Base-by-base conservation (phyloP, 2,329 filamentous ascomycete species). In the Ophiostoma triangulosporum region DNA sequence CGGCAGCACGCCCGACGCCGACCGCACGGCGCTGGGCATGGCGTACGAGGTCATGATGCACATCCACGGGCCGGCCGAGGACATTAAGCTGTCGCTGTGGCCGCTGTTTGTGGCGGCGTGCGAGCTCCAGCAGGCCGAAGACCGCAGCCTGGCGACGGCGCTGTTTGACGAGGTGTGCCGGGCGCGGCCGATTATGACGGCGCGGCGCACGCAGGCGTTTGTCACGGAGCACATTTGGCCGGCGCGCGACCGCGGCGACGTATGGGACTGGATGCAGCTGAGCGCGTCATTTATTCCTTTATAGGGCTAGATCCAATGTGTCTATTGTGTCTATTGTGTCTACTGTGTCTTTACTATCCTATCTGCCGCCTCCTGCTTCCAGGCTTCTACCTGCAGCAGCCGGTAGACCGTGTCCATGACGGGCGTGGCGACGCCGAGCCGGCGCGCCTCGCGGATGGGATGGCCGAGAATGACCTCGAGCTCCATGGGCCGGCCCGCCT, bases 401-500 rank as follows among this genome's bases (percentile, higher is more conserved):
- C 81, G 82, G 69, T 86, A 86, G 58, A 86, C 60, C 17, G 68
- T 83, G 69, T 86, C 80, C 68, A 86, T 62, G 63, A 80, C 69
- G 11, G 81, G 81, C 76, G 85, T 76, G 60, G 83, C 76, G 4
- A 81, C 74, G 0, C 82, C 83, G 51, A 74, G 73, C 51, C 72
- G 73, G 59, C 78, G 69, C 11, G 83, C 83, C 48, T 84, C 79
- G 58, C 79, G 69, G 27, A 86, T 76, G 0, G 83, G 81, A 62
- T 87, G 86, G 1, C 84, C 83, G 26, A 87, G 63, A 38, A 87
- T 85, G 35, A 85, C 83, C 66, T 87, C 84, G 51, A 87, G 64
- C 69, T 88, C 84, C 73, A 87, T 73, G 35, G 74, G 75, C 62
- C 79, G 73, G 0, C 80, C 78, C 1, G 71, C 73, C 65, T 84